Conservation (phyloP, 2,329 filamentous ascomycete species). For the Biscogniauxia sp. region DNA sequence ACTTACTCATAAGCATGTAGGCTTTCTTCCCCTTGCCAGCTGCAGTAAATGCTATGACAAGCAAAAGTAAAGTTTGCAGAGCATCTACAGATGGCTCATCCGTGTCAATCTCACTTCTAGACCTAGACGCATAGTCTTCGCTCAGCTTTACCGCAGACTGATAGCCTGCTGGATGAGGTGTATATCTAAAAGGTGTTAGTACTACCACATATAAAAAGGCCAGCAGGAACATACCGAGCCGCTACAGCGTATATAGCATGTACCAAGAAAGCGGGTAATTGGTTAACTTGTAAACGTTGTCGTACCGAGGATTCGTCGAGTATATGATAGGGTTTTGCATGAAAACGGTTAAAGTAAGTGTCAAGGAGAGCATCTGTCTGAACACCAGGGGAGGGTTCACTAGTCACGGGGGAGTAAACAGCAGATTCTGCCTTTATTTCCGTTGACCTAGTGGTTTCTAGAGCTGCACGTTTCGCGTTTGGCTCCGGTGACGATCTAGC, state of each 20-base stretch:
- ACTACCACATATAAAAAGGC: slow-evolving; percentile 1
- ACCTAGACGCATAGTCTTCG: slow-evolving; percentile 69
- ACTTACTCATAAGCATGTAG: slow-evolving; percentile 78
- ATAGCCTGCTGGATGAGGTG: slow-evolving; percentile 64
- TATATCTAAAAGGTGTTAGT: slow-evolving; percentile 54
- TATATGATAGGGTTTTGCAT: slow-evolving; percentile 79
- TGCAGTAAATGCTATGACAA: slow-evolving; percentile 74
- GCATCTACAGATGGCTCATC: slow-evolving; percentile 80
- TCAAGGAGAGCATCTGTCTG: slow-evolving; percentile 66
- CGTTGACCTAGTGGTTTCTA: slow-evolving; percentile 35
- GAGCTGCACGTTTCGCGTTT: slow-evolving; percentile 39
- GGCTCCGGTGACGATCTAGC: slow-evolving; percentile 36
- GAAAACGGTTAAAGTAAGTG: slow-evolving; percentile 75
- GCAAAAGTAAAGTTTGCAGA: slow-evolving; percentile 71
- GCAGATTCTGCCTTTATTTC: slow-evolving; percentile 37
- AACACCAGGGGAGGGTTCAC: slow-evolving; percentile 46
- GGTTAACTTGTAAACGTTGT: slow-evolving; percentile 67
- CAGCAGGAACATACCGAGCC: slow-evolving; percentile 48
- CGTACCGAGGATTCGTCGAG: slow-evolving; percentile 74
- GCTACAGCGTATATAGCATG: slow-evolving; percentile 61
- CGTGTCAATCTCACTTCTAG: slow-evolving; percentile 69
- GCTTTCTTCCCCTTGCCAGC: slow-evolving; percentile 79
- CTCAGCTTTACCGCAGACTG: slow-evolving; percentile 66
- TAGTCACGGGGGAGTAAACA: slow-evolving; percentile 43
- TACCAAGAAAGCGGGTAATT: slow-evolving; percentile 56